Conservation (phyloP, 495 filamentous ascomycete species). For the Hypoxylon intermedium region DNA sequence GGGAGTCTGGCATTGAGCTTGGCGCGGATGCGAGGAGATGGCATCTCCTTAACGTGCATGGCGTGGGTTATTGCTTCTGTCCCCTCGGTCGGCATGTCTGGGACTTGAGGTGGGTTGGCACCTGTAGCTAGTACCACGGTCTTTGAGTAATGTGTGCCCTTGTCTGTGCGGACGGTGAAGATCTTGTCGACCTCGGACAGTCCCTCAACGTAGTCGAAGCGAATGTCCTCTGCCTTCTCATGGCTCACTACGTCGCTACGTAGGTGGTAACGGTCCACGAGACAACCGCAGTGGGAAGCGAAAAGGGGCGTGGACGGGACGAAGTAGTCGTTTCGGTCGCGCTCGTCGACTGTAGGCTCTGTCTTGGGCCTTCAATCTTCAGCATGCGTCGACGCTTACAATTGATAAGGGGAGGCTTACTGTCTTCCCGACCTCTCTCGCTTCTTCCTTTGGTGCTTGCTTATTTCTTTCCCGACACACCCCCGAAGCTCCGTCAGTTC, state of each 20-base stretch:
- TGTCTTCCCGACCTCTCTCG: constrained; percentile 44
- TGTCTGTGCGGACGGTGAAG: constrained; percentile 60
- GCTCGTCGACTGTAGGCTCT: constrained; percentile 61
- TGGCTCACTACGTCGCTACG: constrained; percentile 53
- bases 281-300: constrained; percentile 60
- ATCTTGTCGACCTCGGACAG: constrained; percentile 49
- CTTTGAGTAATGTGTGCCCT: constrained; percentile 54
- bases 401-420: constrained; percentile 18
- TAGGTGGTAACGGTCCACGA: constrained; percentile 61
- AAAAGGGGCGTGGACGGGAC: constrained; percentile 65
- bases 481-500: constrained; percentile 65
- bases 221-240: constrained; percentile 58
- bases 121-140: constrained; percentile 65
- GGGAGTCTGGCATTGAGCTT: constrained; percentile 56
- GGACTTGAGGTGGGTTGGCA: constrained; percentile 61
- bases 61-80: constrained; percentile 61
- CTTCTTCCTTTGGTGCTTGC: constrained; percentile 70
- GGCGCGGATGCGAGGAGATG: constrained; percentile 47
- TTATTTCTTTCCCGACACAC: constrained; percentile 69
- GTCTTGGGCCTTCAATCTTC: constrained; percentile 43
- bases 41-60: constrained; percentile 61
- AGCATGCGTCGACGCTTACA: not conserved
- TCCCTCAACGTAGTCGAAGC: constrained; percentile 48
- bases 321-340: constrained; percentile 71
- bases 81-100: constrained; percentile 48